Evolutionary conservation across 805 yeast species (phyloP), one percentile per base, ranked within the genome.

Genomic region (Priceomyces melissophilus): DNA sequence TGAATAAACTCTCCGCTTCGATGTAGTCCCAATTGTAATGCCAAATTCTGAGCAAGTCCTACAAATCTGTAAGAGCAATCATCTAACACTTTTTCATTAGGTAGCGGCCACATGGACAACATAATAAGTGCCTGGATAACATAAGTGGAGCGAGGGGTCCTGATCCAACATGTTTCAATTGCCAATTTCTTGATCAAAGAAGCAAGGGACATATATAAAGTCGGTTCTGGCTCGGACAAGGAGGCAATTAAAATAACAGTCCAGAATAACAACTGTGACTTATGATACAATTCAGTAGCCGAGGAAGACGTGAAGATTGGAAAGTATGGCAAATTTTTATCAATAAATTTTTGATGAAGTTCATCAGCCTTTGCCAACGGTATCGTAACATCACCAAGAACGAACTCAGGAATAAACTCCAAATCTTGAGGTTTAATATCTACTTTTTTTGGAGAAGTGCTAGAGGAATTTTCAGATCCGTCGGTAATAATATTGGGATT

Each of bases 101-200:
- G 97, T 34, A 90, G 61, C 0, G 96, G 96, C 97, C 97, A 90
- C 11, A 81, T 80, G 23, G 90, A 80, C 23, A 90, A 68, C n/a
- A 90, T 83, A 17, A 90, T 65, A 30, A 90, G 67, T 0, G 96
- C 95, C 57, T 90, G 97, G 6, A 90, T 87, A 30, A 90, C 90
- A 59, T 90, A 96, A 0, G 96, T 87, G 2, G 96, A 86, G 55
- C 97, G 74, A 2, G 97, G 96, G 0, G 97, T 90, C 42, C 90
- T 70, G 37, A 89, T 79, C 95, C 96, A 87, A 63, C 96, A 88
- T 0, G 95, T 87, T 54, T 87, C 95, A 39, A 87, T 87, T 0
- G 96, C 96, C 49, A 89, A 66, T 54, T 87, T 93, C 54, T 86
- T 87, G 49, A 90, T 85, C 32, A 87, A 69, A 2, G 87, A 78